These are phyloP conservation scores for Ophiostoma pallidulum DNA, from an alignment of 2,329 filamentous ascomycete genomes.

Conservation along the genomic window DNA sequence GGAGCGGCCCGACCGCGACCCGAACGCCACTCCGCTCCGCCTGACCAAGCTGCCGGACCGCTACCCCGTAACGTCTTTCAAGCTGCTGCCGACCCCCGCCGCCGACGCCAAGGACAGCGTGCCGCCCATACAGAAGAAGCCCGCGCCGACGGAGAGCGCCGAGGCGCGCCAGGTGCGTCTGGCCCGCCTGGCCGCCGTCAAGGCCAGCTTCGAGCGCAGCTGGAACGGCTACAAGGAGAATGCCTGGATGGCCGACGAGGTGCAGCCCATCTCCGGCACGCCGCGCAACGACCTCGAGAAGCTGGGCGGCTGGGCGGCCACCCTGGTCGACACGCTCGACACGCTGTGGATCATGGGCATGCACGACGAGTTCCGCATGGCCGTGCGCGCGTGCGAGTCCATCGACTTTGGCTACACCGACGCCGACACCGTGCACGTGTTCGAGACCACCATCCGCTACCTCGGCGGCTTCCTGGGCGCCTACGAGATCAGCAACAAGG, in stretches of 20 bases:
- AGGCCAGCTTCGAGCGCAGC: conserved; percentile 42
- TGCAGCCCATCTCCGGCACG: conserved; percentile 45
- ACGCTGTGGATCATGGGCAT: conserved; percentile 66
- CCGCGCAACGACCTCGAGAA: conserved; percentile 43
- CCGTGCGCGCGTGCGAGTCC: conserved; percentile 44
- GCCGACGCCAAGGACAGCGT: conserved; percentile 35
- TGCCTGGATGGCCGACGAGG: conserved; percentile 57
- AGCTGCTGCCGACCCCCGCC: conserved; percentile 27
- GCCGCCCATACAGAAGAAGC: conserved; percentile 50
- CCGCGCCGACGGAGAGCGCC: conserved; percentile 37
- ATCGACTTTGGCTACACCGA: conserved; percentile 53
- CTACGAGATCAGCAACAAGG: conserved; percentile 53
- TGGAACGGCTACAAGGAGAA: conserved; percentile 52
- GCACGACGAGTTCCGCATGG: conserved; percentile 54
- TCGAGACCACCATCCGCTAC: conserved; percentile 64
- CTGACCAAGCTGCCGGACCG: conserved; percentile 26
- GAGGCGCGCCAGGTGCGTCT: conserved; percentile 27
- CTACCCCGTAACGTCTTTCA: conserved; percentile 25
- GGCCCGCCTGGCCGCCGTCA: conserved; percentile 35
- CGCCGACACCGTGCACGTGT: conserved; percentile 48
- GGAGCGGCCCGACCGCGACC: background rate
- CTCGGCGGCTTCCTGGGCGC: conserved; percentile 60
- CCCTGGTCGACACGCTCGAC: conserved; percentile 58
- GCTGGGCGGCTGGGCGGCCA: conserved; percentile 54
- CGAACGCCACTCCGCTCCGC: conserved; percentile 5